These are phyloP conservation scores for Leccinum ochraceum DNA, from an alignment of 768 basidiomycete species.

Conservation along the genomic window DNA sequence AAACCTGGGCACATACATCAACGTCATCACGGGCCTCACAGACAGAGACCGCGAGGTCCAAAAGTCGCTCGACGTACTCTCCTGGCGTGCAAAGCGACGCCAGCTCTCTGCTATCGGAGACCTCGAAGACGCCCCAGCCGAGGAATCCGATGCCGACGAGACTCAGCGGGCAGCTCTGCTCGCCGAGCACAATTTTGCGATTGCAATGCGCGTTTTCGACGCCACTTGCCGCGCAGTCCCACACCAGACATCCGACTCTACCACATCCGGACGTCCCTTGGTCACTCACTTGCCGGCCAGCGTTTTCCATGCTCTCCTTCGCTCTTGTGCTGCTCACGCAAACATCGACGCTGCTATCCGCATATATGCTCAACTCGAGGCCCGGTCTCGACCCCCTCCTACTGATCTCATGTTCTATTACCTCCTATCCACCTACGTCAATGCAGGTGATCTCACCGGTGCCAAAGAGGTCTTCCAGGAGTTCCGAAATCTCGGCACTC, in stretches of 20 bases:
- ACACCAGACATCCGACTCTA: conserved; percentile 12
- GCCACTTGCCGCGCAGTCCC: conserved; percentile 44
- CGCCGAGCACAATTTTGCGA: conserved; percentile 67
- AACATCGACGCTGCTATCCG: conserved; percentile 62
- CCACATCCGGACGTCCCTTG: conserved; percentile 10
- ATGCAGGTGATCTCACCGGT: conserved; percentile 47
- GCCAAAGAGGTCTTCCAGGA: conserved; percentile 64
- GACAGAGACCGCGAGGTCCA: conserved; percentile 68
- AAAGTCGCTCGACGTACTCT: conserved; percentile 42
- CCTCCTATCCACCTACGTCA: conserved; percentile 61
- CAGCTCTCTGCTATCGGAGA: conserved; percentile 8
- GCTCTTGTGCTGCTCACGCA: conserved; percentile 57
- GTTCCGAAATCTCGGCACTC: conserved; percentile 46
- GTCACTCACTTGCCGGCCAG: conserved; percentile 29
- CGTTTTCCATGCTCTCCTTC: conserved; percentile 58
- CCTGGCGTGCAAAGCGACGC: conserved; percentile 42
- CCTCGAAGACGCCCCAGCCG: conserved; percentile 5
- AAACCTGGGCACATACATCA: conserved; percentile 58
- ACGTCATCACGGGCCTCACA: conserved; percentile 61
- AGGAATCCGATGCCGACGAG: conserved; percentile 26
- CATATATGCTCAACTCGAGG: conserved; percentile 65
- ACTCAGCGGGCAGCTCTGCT: conserved; percentile 45
- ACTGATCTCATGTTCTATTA: conserved; percentile 45
- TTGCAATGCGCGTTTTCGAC: conserved; percentile 75
- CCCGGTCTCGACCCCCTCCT: conserved; percentile 31